Conservation (phyloP, 2,329 filamentous ascomycete species). For the Microdochium trichocladiopsis region DNA sequence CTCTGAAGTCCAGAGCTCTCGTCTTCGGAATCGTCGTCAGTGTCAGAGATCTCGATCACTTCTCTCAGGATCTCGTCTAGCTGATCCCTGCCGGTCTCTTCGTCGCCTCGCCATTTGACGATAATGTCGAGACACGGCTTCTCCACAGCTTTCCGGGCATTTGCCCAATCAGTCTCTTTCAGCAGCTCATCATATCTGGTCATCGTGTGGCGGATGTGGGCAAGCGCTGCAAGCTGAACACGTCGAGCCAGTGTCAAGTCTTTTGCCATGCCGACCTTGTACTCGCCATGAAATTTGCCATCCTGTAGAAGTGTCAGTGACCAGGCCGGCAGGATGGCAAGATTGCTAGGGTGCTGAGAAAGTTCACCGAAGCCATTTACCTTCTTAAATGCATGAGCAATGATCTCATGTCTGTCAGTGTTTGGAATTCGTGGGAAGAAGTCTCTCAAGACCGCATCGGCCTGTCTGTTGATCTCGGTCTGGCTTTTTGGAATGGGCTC, state of each 20-base stretch:
- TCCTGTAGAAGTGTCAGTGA: constrained; percentile 28
- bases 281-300: constrained; percentile 41
- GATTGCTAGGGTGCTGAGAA: neutral
- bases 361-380: constrained; percentile 27
- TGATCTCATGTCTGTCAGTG: constrained; percentile 55
- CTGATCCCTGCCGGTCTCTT: constrained; percentile 61
- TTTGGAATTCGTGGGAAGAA: constrained; percentile 60
- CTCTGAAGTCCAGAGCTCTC: constrained; percentile 10
- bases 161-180: constrained; percentile 49
- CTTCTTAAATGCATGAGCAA: constrained; percentile 56
- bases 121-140: constrained; percentile 55
- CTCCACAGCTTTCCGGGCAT: constrained; percentile 55
- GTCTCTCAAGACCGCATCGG: constrained; percentile 54
- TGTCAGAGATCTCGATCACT: constrained; percentile 59
- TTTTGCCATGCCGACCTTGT: constrained; percentile 49
- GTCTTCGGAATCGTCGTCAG: constrained; percentile 35
- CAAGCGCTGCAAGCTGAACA: constrained; percentile 58
- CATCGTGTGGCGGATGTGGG: constrained; percentile 60
- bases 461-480: constrained; percentile 53
- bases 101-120: constrained; percentile 66
- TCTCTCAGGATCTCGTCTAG: constrained; percentile 61
- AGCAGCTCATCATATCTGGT: constrained; percentile 58
- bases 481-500: constrained; percentile 55
- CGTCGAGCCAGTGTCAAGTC: constrained; percentile 52
- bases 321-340: neutral